A percentile compares a stretch with the other conserved stretches of the same genome.
These are phyloP conservation scores for Mortierella antarctica DNA, from an alignment of 192 early-diverging fungal genomes.

Conservation along the genomic window DNA sequence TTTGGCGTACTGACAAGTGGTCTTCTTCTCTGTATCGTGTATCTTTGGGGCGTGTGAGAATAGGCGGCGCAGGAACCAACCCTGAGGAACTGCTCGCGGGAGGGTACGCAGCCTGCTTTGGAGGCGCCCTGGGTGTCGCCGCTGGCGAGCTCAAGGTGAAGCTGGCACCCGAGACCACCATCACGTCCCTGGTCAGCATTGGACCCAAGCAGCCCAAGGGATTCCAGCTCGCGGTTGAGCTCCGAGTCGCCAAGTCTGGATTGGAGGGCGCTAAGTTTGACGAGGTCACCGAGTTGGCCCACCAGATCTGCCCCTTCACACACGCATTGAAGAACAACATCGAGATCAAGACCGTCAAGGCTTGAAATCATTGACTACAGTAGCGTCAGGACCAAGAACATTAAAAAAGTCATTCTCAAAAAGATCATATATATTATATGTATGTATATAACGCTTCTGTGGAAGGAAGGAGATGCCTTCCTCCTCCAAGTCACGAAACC, in stretches of 20 bases:
- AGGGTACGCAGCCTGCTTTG: constrained; percentile 69
- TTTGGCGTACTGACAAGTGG: background rate
- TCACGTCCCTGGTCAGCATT: constrained; percentile 59
- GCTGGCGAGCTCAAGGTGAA: constrained; percentile 57
- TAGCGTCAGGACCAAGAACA: background rate
- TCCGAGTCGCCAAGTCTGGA: constrained; percentile 57
- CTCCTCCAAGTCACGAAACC: too few species aligned
- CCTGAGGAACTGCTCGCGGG: constrained; percentile 69
- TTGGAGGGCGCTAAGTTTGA: constrained; percentile 57
- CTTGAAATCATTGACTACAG: background rate
- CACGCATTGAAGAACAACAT: constrained; percentile 66
- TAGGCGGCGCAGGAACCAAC: constrained; percentile 65
- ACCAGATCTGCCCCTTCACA: constrained; percentile 67
- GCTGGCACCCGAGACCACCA: constrained; percentile 58
- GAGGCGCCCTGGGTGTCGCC: constrained; percentile 65
- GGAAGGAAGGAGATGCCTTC: too few species aligned
- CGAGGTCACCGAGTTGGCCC: constrained; percentile 60
- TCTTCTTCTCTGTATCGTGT: background rate
- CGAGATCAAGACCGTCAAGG: constrained; percentile 61
- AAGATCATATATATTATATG: too few species aligned
- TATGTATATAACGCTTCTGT: too few species aligned
- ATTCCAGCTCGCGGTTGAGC: constrained; percentile 63
- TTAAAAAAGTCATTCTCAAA: background rate
- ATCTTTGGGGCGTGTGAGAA: background rate
- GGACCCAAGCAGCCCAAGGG: constrained; percentile 62